phyloP scores from a whole-genome alignment of 1,284 basidiomycete species.

The Cryptococcus sp. region DNA sequence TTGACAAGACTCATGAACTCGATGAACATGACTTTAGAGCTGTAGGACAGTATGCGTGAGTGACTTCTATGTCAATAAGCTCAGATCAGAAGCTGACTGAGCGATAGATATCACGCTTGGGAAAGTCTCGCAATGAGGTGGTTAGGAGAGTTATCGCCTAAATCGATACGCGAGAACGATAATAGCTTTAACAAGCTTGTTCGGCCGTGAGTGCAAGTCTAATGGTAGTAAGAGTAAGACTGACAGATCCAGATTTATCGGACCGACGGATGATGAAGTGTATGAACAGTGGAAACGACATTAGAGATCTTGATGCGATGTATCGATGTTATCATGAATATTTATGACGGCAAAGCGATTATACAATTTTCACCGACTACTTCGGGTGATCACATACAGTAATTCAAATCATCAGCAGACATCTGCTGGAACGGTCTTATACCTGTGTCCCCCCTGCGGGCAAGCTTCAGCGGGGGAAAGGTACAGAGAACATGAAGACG shows the following conservation, averaged over 20 bases:
- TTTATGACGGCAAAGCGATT: too few species aligned
- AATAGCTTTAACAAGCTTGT: slow-evolving; percentile 47
- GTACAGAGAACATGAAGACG: too few species aligned
- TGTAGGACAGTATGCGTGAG: slow-evolving; percentile 44
- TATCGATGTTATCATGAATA: too few species aligned
- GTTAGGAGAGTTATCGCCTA: slow-evolving; percentile 36
- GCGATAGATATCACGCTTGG: slow-evolving; percentile 48
- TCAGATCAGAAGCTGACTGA: too few species aligned
- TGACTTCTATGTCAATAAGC: neutral
- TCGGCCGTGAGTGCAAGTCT: slow-evolving; percentile 34
- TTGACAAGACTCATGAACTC: slow-evolving; percentile 37
- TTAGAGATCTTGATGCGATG: too few species aligned
- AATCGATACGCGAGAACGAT: slow-evolving; percentile 31
- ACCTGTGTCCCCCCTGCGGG: too few species aligned
- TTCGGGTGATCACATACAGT: too few species aligned
- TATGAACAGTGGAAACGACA: slow-evolving; percentile 16
- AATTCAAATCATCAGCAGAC: too few species aligned
- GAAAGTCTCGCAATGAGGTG: slow-evolving; percentile 47
- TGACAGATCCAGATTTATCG: slow-evolving; percentile 23
- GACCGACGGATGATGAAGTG: slow-evolving; percentile 32
- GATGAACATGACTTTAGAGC: slow-evolving; percentile 38
- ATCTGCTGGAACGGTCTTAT: too few species aligned
- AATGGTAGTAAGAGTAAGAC: neutral
- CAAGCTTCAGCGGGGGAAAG: too few species aligned
- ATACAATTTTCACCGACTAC: too few species aligned